These are phyloP conservation scores for Cordyceps cateniannulata DNA, from an alignment of 2,329 filamentous ascomycete species.

Conservation along the genomic window DNA sequence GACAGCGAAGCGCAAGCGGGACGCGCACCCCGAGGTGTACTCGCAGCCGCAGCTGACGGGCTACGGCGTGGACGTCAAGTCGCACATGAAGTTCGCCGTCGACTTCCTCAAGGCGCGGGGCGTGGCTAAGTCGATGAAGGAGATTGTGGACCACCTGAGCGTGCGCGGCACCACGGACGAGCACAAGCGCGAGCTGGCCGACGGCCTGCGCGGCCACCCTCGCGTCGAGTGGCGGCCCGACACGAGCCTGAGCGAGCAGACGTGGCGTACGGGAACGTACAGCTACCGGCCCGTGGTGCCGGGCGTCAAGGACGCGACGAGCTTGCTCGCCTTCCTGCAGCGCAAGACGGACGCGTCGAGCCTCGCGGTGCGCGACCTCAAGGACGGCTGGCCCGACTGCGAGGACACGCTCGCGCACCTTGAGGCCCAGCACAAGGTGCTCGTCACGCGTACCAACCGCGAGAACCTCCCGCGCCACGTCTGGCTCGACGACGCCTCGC, in stretches of 20 bases:
- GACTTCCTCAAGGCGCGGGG: conserved; percentile 70
- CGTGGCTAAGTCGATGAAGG: conserved; percentile 61
- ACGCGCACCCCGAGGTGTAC: conserved; percentile 52
- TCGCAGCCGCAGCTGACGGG: conserved; percentile 72
- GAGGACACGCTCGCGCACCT: conserved; percentile 71
- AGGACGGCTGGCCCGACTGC: conserved; percentile 90
- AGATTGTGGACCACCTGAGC: conserved; percentile 76
- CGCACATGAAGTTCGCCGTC: conserved; percentile 81
- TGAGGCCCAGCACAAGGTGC: conserved; percentile 69
- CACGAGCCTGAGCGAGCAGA: conserved; percentile 55
- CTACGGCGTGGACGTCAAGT: conserved; percentile 74
- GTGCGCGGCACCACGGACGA: conserved; percentile 57
- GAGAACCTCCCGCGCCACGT: conserved; percentile 80
- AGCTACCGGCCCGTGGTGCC: conserved; percentile 74
- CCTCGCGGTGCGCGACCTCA: conserved; percentile 80
- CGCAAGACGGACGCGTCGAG: conserved; percentile 73
- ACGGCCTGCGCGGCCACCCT: conserved; percentile 60
- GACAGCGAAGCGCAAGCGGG: conserved; percentile 56
- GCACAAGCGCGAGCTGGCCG: conserved; percentile 57
- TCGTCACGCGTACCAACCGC: conserved; percentile 88
- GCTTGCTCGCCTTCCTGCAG: conserved; percentile 76
- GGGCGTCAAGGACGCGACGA: conserved; percentile 68
- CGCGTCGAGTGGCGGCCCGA: conserved; percentile 53
- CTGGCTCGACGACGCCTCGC: conserved; percentile 78
- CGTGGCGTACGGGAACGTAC: conserved; percentile 66